Evolutionary conservation across 2,329 filamentous ascomycete genomes (phyloP), one percentile per base, ranked within the genome.

Genomic region (Hypoxylon sp.): DNA sequence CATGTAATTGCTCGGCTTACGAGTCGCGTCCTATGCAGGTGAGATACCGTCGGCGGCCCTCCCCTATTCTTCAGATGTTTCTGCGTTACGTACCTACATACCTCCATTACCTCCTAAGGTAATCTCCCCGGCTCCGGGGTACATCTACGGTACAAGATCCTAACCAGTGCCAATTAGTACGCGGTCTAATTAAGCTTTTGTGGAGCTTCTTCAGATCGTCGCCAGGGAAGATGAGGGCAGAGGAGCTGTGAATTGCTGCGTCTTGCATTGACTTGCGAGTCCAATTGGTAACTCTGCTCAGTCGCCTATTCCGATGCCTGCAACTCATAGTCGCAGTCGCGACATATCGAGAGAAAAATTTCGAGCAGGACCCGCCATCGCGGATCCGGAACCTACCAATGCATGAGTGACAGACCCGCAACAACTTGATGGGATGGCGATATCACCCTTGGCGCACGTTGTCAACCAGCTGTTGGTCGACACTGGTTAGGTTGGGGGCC

Each of bases 161-260:
- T 44, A 53, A 56, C 49, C 48, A 42, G 42, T 54, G 54, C 59
- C 57, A 64, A 66, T 73, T 72, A 70, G 67, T 70, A 62, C 71
- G 72, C 67, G 54, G 75, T 75, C 68, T 63, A 75, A 74, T 74
- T 75, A 76, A 76, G 75, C 74, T 75, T 75, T 76, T 76, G 74
- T 76, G 73, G 75, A 75, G 71, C 73, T 68, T 57, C 53, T 53
- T 70, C 65, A 53, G 68, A 72, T 73, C 69, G 57, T 69, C 64
- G 66, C 61, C 53, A 67, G 65, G 68, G 51, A 61, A 58, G 55
- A 46, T 30, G 55, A 51, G 48, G 66, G 58, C 33, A 48, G 48
- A 49, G 59, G 35, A 49, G 37, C 14, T 46, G 42, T 37, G 33
- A 57, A 61, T 65, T 51, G 14, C 53, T 13, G 27, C 44, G 40